Evolutionary conservation across 2,329 filamentous ascomycete genomes (phyloP), one percentile per base, ranked within the genome.

Genomic region (Scedosporium aurantiacum): DNA sequence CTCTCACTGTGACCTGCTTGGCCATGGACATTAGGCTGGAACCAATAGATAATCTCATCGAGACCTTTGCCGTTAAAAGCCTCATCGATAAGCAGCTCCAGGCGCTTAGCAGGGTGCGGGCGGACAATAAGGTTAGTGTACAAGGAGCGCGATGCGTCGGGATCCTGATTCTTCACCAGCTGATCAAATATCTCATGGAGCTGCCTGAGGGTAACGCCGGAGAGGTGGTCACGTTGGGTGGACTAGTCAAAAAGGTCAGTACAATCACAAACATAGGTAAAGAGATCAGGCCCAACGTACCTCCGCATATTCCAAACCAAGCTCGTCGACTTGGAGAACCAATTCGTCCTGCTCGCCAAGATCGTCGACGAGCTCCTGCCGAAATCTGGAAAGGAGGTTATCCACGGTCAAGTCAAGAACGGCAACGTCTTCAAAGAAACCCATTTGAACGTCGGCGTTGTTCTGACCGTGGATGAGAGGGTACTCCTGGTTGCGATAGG

Each of bases 291-390:
- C 6, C 12, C 56, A 16, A 64, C 76, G 64, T 70, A 79, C 78
- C 71, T 82, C 79, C 21, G 77, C 72, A 68, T 82, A 81, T 67
- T 82, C 79, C 37, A 82, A 71, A 7, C 78, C 78, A 47, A 82
- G 74, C 63, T 80, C 76, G 28, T 82, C 78, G 56, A 82, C 70
- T 63, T 79, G 77, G 47, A 82, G 73, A n/a, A 77, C 72, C 50
- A 82, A 69, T 61, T 82, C 79, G 60, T 82, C 79, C 18, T 75
- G 72, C 3, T 70, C 62, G 4, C 70, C 68, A 2, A 82, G 68
- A 60, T 82, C 80, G 45, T 75, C 72, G 18, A 70, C 68, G 14
- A 82, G 72, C 64, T 81, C 78, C 5, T 70, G 68, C 32, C 79
- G 77, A 32, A 82, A 70, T 4, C 73, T 73, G 18, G 71, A 68